Conservation (phyloP, 2,329 filamentous ascomycete species). For the Pseudogymnoascus sp. region DNA sequence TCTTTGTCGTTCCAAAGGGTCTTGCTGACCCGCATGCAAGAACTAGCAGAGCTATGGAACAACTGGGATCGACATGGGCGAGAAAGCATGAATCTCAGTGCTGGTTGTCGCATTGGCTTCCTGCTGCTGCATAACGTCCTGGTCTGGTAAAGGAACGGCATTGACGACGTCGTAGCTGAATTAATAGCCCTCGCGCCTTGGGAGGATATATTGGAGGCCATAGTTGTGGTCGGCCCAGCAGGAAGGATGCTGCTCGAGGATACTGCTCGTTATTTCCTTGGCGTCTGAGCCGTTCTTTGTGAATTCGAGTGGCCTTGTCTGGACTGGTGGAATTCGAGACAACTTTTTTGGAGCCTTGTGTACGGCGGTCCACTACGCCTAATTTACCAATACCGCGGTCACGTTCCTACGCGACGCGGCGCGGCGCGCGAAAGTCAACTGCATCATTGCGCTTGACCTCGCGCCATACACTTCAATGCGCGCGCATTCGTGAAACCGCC, state of each 20-base stretch:
- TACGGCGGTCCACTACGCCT: not conserved
- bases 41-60: not conserved
- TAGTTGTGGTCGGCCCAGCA: not conserved
- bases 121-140: constrained; percentile 41
- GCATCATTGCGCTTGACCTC: not conserved
- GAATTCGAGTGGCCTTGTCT: not conserved
- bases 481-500: not conserved
- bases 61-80: not conserved
- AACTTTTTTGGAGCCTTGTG: constrained; percentile 5
- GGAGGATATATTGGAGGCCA: constrained; percentile 11
- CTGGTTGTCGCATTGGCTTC: not conserved
- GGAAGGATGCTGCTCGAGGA: not conserved
- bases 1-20: not conserved
- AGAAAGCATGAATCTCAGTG: not conserved
- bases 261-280: not conserved
- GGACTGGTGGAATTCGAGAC: not conserved
- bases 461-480: not conserved
- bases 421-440: not conserved
- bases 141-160: constrained; percentile 68
- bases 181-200: constrained; percentile 12
- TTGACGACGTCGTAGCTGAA: constrained; percentile 39
- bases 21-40: not conserved
- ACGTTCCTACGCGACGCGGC: constrained; percentile 4
- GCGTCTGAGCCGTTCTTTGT: not conserved
- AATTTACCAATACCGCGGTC: not conserved